phyloP scores from a whole-genome alignment of 768 basidiomycete species.

The Leccinum sublutescens region DNA sequence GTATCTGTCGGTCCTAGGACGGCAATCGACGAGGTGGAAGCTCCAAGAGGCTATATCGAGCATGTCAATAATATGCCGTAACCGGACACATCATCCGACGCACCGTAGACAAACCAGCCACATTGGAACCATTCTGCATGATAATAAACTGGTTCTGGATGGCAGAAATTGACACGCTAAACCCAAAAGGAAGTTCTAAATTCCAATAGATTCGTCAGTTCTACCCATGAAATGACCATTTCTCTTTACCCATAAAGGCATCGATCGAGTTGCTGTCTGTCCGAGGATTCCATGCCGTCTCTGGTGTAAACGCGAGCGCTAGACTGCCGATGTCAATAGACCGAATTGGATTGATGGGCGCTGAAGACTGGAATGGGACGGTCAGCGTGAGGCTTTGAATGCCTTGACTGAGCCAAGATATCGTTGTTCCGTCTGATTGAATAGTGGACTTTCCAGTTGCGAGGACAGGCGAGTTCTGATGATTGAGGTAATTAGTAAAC shows the following conservation, averaged over 20 bases:
- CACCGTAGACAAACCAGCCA: conserved; percentile 63
- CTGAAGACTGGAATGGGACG: conserved; percentile 56
- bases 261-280: conserved; percentile 57
- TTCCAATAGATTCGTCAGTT: conserved; percentile 4
- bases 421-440: conserved; percentile 51
- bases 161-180: conserved; percentile 52
- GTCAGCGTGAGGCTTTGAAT: conserved; percentile 53
- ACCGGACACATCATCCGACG: not conserved
- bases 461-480: conserved; percentile 53
- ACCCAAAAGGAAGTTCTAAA: conserved; percentile 70
- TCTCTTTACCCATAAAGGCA: conserved; percentile 50
- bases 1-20: conserved; percentile 56
- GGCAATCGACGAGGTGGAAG: conserved; percentile 58
- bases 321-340: conserved; percentile 63
- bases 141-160: conserved; percentile 69
- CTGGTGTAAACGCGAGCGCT: conserved; percentile 52
- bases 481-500: conserved; percentile 73
- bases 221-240: not conserved
- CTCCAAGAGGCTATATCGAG: conserved; percentile 50
- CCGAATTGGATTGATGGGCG: conserved; percentile 60
- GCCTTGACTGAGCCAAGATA: conserved; percentile 68
- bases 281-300: conserved; percentile 56
- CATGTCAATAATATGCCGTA: not conserved
- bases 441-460: conserved; percentile 60
- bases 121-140: conserved; percentile 46